These are phyloP conservation scores for Arxiozyma slooffiae DNA, from an alignment of 1,139 yeast genomes.

Conservation along the genomic window DNA sequence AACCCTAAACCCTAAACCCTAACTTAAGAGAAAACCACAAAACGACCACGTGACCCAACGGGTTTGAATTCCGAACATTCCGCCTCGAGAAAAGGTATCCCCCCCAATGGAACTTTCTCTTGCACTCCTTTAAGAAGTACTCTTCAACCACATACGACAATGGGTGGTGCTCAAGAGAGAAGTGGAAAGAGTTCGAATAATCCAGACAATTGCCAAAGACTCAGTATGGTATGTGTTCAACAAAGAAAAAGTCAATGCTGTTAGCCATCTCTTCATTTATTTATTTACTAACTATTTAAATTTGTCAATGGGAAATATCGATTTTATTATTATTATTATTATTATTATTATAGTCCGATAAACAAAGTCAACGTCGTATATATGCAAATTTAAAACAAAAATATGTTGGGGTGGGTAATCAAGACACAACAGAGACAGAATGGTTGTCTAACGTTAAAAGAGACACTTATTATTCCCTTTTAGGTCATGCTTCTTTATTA, in stretches of 20 bases:
- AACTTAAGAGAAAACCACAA: not conserved
- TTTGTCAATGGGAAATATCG: not conserved
- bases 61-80: too few relatives aligned
- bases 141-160: too few relatives aligned
- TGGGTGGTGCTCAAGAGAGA: too few relatives aligned
- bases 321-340: too few relatives aligned
- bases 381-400: conserved; percentile 24
- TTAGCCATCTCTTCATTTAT: too few relatives aligned
- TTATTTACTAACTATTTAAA: not conserved
- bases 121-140: too few relatives aligned
- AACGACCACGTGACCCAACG: not conserved
- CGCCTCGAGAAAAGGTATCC: too few relatives aligned
- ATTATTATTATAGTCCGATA: conserved; percentile 27
- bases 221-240: not conserved
- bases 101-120: too few relatives aligned
- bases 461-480: conserved; percentile 64
- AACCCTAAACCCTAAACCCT: not conserved
- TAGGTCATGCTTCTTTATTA: conserved; percentile 58
- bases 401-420: conserved; percentile 26
- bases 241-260: too few relatives aligned
- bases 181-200: too few relatives aligned
- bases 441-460: conserved; percentile 47
- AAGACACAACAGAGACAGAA: conserved; percentile 23
- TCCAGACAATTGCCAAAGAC: too few relatives aligned
- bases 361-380: conserved; percentile 21